Evolutionary conservation across 805 yeast genomes (phyloP).

Genomic region (Kuraishia cidri): DNA sequence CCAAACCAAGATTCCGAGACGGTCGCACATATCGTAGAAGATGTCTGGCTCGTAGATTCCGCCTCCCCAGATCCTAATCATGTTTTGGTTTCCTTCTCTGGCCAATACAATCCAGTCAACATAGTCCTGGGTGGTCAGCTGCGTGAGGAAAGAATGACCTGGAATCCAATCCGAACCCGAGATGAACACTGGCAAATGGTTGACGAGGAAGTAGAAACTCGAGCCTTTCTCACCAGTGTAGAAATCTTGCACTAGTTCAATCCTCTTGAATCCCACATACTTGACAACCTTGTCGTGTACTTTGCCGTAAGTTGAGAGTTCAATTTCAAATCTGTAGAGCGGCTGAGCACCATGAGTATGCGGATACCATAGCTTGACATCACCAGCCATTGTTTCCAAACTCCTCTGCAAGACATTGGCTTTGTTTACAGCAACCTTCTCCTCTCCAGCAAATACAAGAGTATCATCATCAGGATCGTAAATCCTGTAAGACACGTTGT

Average conservation of each 20-base stretch:
- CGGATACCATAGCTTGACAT: slow-evolving; percentile 31
- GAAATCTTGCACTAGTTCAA: slow-evolving; percentile 28
- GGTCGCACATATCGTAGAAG: slow-evolving; percentile 34
- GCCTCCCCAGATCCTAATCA: slow-evolving; percentile 43
- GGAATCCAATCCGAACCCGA: slow-evolving; percentile 45
- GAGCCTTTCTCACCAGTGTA: slow-evolving; percentile 20
- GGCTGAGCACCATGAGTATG: slow-evolving; percentile 24
- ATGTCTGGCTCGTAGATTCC: slow-evolving; percentile 33
- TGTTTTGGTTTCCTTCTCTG: slow-evolving; percentile 29
- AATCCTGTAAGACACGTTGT: background rate
- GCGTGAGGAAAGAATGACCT: slow-evolving; percentile 28
- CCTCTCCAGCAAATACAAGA: background rate
- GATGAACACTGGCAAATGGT: slow-evolving; percentile 26
- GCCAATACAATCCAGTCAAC: slow-evolving; percentile 24
- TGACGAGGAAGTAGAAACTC: slow-evolving; percentile 32
- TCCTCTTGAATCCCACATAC: slow-evolving; percentile 25
- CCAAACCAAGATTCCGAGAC: slow-evolving; percentile 37
- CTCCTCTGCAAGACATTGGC: too few relatives aligned
- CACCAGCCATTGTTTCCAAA: too few relatives aligned
- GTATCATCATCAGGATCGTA: background rate
- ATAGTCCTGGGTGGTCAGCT: slow-evolving; percentile 24
- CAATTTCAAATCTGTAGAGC: slow-evolving; percentile 18
- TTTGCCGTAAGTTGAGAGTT: slow-evolving; percentile 2
- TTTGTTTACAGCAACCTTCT: background rate
- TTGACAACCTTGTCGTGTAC: slow-evolving; percentile 14